A percentile compares a stretch with the other conserved stretches of the same genome.
These are phyloP conservation scores for Clathrus columnatus DNA, from an alignment of 768 basidiomycete genomes.

Conservation along the genomic window DNA sequence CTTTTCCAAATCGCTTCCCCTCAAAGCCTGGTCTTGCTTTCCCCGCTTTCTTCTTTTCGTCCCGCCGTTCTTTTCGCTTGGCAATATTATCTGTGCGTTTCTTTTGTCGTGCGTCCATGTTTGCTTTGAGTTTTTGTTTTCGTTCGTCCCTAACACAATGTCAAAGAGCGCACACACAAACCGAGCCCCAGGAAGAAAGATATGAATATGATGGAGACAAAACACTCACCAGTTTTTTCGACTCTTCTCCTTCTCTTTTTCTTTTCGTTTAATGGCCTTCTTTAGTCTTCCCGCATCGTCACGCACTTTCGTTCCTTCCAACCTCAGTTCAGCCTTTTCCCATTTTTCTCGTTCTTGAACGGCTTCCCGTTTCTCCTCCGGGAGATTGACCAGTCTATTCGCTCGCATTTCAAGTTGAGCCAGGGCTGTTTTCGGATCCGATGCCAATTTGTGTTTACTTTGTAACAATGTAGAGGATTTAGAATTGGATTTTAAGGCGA, in stretches of 20 bases:
- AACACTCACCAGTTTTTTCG: slow-evolving; percentile 73
- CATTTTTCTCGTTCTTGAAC: slow-evolving; percentile 80
- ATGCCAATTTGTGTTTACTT: slow-evolving; percentile 55
- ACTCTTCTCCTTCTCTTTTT: slow-evolving; percentile 80
- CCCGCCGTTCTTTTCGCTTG: slow-evolving; percentile 67
- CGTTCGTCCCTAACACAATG: slow-evolving; percentile 61
- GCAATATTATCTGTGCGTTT: slow-evolving; percentile 90
- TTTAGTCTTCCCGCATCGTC: slow-evolving; percentile 82
- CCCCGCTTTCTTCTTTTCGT: slow-evolving; percentile 43
- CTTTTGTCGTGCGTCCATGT: slow-evolving; percentile 82
- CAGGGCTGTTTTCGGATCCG: slow-evolving; percentile 82
- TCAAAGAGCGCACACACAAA: not conserved
- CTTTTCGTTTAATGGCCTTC: slow-evolving; percentile 88
- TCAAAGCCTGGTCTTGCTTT: slow-evolving; percentile 81
- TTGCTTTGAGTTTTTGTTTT: slow-evolving; percentile 63
- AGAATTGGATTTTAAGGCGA: slow-evolving; percentile 26
- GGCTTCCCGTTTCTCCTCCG: slow-evolving; percentile 75
- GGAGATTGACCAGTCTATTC: slow-evolving; percentile 64
- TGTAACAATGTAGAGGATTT: slow-evolving; percentile 36
- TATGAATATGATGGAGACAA: not conserved
- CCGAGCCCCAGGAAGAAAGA: too few species aligned
- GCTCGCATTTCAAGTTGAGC: slow-evolving; percentile 69
- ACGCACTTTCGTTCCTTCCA: slow-evolving; percentile 85
- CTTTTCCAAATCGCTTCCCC: slow-evolving; percentile 63
- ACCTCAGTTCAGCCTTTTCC: slow-evolving; percentile 79